Percentiles rank a stretch among this genome's conserved stretches.
phyloP scores from a whole-genome alignment of 306 rosid species.

The Quercus wislizeni region DNA sequence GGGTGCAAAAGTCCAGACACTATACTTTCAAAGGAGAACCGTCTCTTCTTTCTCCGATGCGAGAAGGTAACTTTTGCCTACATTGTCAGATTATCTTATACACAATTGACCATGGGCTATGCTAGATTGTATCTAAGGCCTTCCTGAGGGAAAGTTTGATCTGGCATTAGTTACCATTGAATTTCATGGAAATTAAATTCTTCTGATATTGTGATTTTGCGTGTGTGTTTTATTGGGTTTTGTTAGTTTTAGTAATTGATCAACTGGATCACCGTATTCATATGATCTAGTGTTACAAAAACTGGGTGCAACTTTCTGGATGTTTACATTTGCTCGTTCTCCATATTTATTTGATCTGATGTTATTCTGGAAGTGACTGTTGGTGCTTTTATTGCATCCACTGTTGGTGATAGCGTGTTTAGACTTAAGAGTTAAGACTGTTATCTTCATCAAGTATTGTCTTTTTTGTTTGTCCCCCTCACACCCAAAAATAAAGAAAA shows the following conservation, averaged over 20 bases:
- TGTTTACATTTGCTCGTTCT: not conserved
- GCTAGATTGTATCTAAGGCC: conserved; percentile 24
- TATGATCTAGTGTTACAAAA: not conserved
- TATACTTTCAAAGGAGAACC: conserved; percentile 90
- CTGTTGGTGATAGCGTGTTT: not conserved
- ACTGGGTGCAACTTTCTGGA: not conserved
- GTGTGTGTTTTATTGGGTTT: not conserved
- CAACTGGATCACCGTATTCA: not conserved
- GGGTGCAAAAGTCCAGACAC: conserved; percentile 99
- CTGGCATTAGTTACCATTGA: not conserved
- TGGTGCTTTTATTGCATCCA: not conserved
- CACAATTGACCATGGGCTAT: conserved; percentile 5
- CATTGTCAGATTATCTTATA: conserved; percentile 27
- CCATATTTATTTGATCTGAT: not conserved
- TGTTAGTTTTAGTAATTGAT: not conserved
- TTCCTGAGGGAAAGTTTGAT: not conserved
- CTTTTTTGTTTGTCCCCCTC: no score
- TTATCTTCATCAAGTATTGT: no score
- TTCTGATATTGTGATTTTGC: not conserved
- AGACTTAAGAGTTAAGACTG: not conserved
- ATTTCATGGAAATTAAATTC: not conserved
- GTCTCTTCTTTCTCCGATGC: conserved; percentile 93
- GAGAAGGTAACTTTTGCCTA: conserved; percentile 69
- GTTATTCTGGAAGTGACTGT: not conserved
- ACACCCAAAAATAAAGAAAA: no score